Evolutionary conservation across 176 grass and related monocot species (phyloP), one percentile per base, ranked within the genome.

Genomic region (Eleusine coracana): DNA sequence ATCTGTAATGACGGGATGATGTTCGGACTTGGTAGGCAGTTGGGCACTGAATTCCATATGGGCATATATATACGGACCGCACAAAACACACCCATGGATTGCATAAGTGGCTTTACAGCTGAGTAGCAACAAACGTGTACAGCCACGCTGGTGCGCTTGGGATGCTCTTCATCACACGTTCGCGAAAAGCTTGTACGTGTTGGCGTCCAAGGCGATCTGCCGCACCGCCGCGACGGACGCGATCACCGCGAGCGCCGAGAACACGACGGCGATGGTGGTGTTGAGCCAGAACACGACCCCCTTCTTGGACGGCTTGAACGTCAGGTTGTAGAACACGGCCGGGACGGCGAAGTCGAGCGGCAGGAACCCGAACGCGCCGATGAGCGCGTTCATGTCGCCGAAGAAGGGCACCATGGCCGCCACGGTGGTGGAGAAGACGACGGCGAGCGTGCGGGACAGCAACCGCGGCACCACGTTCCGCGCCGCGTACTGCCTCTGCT

Each of bases 321-420:
- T 99, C 44, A 86, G 39, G 66, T 96, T 99, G 83, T 96, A 99
- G 76, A 99, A 90, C 8, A 99, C 28, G 3, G 93, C 86, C 0
- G 96, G 91, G 77, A 96, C 78, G 45, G 84, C 84, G 80, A 99
- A 99, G 77, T 99, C 96, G 31, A 99, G 96, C 23, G 96, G 96
- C 67, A 99, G 68, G 71, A 96, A 99, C 6, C 93, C 96, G 11
- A 99, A 96, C 5, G 96, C 96, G 7, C 93, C 93, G 73, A 99
- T 87, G 46, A 96, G 89, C 56, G 80, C 85, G 78, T 99, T 99
- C 85, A 99, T 85, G 81, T 96, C 96, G 15, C 93, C 96, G 66
- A 99, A 99, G 89, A 99, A 99, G 8, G 93, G 96, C 20, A 98
- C 77, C 93, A 98, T 98, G 63, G 93, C 93, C 0, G 91, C 93